Evolutionary conservation across 31 red algal genomes (phyloP).

Genomic region (Asparagopsis taxiformis): DNA sequence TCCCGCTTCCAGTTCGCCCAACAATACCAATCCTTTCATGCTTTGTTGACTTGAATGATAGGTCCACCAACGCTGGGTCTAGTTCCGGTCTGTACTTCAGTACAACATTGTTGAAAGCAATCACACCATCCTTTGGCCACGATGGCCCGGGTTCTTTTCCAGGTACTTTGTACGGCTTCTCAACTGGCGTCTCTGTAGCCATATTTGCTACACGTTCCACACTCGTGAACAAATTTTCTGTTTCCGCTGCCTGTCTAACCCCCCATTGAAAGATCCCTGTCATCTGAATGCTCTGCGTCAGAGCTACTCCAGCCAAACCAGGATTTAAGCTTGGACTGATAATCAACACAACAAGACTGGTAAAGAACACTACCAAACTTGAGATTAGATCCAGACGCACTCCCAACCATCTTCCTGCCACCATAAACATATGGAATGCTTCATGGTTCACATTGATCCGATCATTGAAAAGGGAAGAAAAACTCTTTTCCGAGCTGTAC

Average conservation of each 20-base stretch:
- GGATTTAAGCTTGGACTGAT: slow-evolving; percentile 27
- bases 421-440: slow-evolving; percentile 57
- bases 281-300: slow-evolving; percentile 40
- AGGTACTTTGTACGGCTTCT: slow-evolving; percentile 7
- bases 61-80: slow-evolving; percentile 55
- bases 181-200: slow-evolving; percentile 28
- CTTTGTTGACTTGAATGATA: slow-evolving; percentile 53
- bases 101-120: slow-evolving; percentile 68
- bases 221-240: slow-evolving; percentile 67
- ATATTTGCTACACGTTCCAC: slow-evolving; percentile 47
- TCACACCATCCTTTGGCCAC: slow-evolving; percentile 65
- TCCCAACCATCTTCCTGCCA: slow-evolving; percentile 76
- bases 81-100: slow-evolving; percentile 87
- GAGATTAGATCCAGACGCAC: slow-evolving; percentile 70
- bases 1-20: slow-evolving; percentile 88
- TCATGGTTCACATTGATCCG: slow-evolving; percentile 38
- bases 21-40: slow-evolving; percentile 73
- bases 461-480: slow-evolving; percentile 9
- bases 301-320: slow-evolving; percentile 66
- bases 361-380: slow-evolving; percentile 42
- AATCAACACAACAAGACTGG: slow-evolving; percentile 45
- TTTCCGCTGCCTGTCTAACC: slow-evolving; percentile 63
- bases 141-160: not conserved
- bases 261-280: slow-evolving; percentile 60
- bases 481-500: slow-evolving; percentile 13